phyloP scores from a whole-genome alignment of 495 filamentous ascomycete species.

The Immersiella caudata region DNA sequence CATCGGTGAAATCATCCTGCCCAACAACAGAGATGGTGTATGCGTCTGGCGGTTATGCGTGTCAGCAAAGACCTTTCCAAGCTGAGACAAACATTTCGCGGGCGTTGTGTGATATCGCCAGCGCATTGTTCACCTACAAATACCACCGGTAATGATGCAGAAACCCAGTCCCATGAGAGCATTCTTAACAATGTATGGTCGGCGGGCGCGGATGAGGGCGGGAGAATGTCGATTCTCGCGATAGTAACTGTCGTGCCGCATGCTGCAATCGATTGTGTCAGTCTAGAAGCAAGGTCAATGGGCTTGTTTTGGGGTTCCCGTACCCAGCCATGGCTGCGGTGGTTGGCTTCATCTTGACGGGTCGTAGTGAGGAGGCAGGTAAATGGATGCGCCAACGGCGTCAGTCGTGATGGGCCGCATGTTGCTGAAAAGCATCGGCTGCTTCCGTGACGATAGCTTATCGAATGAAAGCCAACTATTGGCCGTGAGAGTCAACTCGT shows the following conservation, averaged over 20 bases:
- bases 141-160: constrained; percentile 67
- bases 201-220: constrained; percentile 84
- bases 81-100: background rate
- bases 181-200: constrained; percentile 92
- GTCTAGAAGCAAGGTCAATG: background rate
- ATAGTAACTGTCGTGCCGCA: constrained; percentile 83
- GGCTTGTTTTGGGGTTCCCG: background rate
- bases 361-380: background rate
- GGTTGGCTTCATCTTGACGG: background rate
- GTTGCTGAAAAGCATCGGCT: background rate
- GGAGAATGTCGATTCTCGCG: constrained; percentile 75
- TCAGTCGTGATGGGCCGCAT: background rate
- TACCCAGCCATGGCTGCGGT: constrained; percentile 31
- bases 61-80: background rate
- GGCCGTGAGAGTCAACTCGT: background rate
- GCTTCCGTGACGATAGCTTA: background rate
- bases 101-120: background rate
- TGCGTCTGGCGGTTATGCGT: constrained; percentile 57
- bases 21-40: constrained; percentile 88
- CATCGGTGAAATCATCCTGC: constrained; percentile 98
- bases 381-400: background rate
- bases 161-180: constrained; percentile 71
- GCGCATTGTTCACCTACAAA: constrained; percentile 61
- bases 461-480: background rate
- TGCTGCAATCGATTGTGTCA: constrained; percentile 44